Evolutionary conservation across 108 stramenopile species (phyloP), one percentile per base, ranked within the genome.

Genomic region (Fistulifera solaris): DNA sequence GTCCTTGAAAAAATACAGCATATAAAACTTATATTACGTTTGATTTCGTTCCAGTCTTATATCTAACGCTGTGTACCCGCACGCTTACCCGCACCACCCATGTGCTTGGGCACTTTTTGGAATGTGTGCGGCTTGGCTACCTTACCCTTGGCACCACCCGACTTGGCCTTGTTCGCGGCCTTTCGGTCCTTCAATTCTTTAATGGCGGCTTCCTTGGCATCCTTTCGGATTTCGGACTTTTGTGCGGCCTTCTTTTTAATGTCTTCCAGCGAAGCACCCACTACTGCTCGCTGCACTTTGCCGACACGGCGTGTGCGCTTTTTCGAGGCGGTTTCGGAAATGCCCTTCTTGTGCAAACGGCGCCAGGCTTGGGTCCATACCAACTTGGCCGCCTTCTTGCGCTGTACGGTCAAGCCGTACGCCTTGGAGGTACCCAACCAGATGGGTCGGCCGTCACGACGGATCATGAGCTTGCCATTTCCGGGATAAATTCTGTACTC

Each of bases 401-500:
- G 73, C 71, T 98, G 96, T 48, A 90, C 65, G 52, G 94, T 94
- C 42, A 99, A 75, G 54, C 80, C 75, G 81, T 85, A 78, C 58
- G 93, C 83, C 93, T 99, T 99, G 65, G 94, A 87, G 21, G 82
- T 78, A 53, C 93, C 91, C 48, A 99, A 76, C 75, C 75, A 90
- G 62, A 99, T 56, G 62, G 97, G 97, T 85, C 93, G 91, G 38
- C 96, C 98, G 62, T 99, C 99, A 64, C 95, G 87, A 73, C 97
- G 94, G 65, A 98, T 86, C 80, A 99, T 95, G 26, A 94, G 93
- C 61, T 88, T 90, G 58, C 99, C 99, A 71, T 96, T 98, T 70
- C 99, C 99, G 55, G 99, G 99, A 77, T 96, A 99, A 76, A 99
- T 98, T 53, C 94, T 72, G 91, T 87, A 96, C 86, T 99, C 98